These are phyloP conservation scores for Chamaenerion angustifolium DNA, from an alignment of 345 rosid genomes.

Conservation along the genomic window DNA sequence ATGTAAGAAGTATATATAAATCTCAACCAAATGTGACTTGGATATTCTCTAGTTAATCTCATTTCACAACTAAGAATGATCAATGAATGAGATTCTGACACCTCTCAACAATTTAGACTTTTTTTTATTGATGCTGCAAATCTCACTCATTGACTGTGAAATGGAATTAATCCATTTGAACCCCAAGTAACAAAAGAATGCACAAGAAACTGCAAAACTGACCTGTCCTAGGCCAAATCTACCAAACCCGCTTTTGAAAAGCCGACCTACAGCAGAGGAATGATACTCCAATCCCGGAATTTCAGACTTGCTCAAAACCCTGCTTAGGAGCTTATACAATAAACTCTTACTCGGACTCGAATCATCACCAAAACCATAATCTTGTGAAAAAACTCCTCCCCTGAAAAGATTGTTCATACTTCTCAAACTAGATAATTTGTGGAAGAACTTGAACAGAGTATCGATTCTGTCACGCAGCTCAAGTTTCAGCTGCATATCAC, in stretches of 20 bases:
- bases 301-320: constrained; percentile 46
- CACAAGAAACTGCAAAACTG: constrained; percentile 4
- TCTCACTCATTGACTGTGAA: too few relatives aligned
- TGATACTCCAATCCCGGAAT: constrained; percentile 77
- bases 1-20: background rate
- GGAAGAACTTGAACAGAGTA: constrained; percentile 61
- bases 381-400: constrained; percentile 41
- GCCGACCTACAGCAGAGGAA: constrained; percentile 88
- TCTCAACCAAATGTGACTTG: too few relatives aligned
- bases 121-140: too few relatives aligned
- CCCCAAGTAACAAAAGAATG: too few relatives aligned
- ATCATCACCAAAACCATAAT: constrained; percentile 37
- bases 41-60: too few relatives aligned
- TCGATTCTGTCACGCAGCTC: constrained; percentile 88
- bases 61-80: too few relatives aligned
- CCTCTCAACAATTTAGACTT: too few relatives aligned
- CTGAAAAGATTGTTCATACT: constrained; percentile 33
- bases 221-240: constrained; percentile 97
- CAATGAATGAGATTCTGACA: too few relatives aligned
- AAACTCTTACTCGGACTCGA: constrained; percentile 47
- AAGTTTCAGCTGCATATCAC: constrained; percentile 74
- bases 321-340: constrained; percentile 51
- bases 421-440: constrained; percentile 53
- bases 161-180: background rate
- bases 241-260: constrained; percentile 93